Base-by-base conservation (phyloP, 768 basidiomycete species). In the Dioszegia hungarica region DNA sequence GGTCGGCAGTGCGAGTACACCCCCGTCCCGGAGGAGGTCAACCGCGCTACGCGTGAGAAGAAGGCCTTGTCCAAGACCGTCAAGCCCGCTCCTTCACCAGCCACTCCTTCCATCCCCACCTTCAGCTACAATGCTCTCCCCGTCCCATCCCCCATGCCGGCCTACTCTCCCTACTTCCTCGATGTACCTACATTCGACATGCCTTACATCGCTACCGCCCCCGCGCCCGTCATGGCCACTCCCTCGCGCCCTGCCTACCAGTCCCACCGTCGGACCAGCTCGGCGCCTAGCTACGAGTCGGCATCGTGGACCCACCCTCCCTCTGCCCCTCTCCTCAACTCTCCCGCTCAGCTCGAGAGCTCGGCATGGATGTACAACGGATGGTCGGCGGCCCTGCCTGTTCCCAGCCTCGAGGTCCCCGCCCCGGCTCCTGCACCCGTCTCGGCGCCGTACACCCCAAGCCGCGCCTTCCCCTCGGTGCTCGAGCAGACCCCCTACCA, bases 11-110 rank as follows among this genome's bases (percentile, higher is more conserved):
- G 73, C 60, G 66, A 68, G 14, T 74, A 70, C 44, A 54, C 68
- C 3, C 67, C 70, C 12, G 73, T 74, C 10, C 68, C 73, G 31
- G 73, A 72, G 49, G 70, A 74, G 40, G 64, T 72, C 51, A 74
- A 74, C 61, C 61, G 66, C 22, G 64, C 67, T 4, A 72, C 70
- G 1, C 57, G 68, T 20, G 64, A 68, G 59, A 66, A 70, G 56
- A 74, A 74, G 46, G 70, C 70, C 3, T 22, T 62, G 1, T 58
- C 68, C 17, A 74, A 74, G 59, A 60, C 67, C 17, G 33, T 56
- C 41, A 66, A 61, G 46, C 29, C 49, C 12, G 45, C 28, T 27
- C 4, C 45, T 24, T 12, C 33, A 15, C 33, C 50, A 33, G 41
- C 39, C 45, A 46, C 54, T 24, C 46, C 57, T 25, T 62, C 44